phyloP scores from a whole-genome alignment of 2,329 filamentous ascomycete genomes.

The Penicillium expansum region DNA sequence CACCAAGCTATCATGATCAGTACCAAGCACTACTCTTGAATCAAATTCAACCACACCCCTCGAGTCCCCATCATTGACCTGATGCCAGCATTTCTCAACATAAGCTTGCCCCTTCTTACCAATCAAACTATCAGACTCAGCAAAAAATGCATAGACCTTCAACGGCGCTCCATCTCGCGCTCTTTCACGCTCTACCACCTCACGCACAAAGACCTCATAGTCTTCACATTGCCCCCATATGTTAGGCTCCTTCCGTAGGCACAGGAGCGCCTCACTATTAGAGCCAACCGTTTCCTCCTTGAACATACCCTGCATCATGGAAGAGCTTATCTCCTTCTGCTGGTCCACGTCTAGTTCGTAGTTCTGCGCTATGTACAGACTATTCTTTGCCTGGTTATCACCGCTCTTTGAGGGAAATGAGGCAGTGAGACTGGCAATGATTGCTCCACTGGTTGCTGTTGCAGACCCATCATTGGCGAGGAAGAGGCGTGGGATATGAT shows the following conservation, averaged over 20 bases:
- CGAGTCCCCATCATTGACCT: conserved; percentile 18
- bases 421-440: not conserved
- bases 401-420: conserved; percentile 9
- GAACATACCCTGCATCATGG: conserved; percentile 18
- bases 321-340: conserved; percentile 17
- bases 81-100: conserved; percentile 44
- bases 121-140: conserved; percentile 44
- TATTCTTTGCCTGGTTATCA: conserved; percentile 13
- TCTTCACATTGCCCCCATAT: conserved; percentile 39
- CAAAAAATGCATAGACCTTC: conserved; percentile 36
- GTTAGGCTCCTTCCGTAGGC: conserved; percentile 33
- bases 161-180: conserved; percentile 13
- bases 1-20: conserved; percentile 42
- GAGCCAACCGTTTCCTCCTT: conserved; percentile 35
- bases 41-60: conserved; percentile 35
- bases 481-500: conserved; percentile 30
- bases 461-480: conserved; percentile 21
- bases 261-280: conserved; percentile 41
- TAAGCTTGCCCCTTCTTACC: conserved; percentile 43
- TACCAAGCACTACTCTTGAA: conserved; percentile 27
- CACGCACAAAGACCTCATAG: conserved; percentile 28
- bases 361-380: conserved; percentile 16
- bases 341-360: conserved; percentile 19
- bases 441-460: conserved; percentile 20
- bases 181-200: conserved; percentile 14